phyloP scores from a whole-genome alignment of 2,329 filamentous ascomycete genomes.

The Aureobasidium subglaciale region DNA sequence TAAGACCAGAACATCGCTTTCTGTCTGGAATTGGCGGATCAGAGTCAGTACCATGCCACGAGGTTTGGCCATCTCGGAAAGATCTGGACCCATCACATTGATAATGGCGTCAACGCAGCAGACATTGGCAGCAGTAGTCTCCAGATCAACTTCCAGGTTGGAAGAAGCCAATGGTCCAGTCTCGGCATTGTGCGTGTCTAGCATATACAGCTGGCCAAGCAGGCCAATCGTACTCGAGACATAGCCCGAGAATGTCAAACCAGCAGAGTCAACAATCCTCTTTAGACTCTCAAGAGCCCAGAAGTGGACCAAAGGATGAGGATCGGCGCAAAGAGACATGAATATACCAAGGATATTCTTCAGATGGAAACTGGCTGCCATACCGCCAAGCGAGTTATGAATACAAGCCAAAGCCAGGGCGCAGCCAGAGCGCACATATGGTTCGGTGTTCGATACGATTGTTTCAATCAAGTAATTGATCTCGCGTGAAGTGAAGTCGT shows the following conservation, averaged over 20 bases:
- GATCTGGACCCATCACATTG: constrained; percentile 89
- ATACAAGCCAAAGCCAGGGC: constrained; percentile 90
- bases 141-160: constrained; percentile 80
- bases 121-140: constrained; percentile 74
- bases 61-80: constrained; percentile 89
- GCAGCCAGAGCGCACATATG: constrained; percentile 86
- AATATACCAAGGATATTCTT: constrained; percentile 96
- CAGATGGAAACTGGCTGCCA: constrained; percentile 92
- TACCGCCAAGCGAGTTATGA: constrained; percentile 90
- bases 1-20: constrained; percentile 66
- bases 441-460: constrained; percentile 88
- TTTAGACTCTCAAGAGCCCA: constrained; percentile 89
- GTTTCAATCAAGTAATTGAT: constrained; percentile 90
- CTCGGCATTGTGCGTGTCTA: constrained; percentile 85
- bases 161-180: constrained; percentile 73
- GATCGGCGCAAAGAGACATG: constrained; percentile 95
- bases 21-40: constrained; percentile 66
- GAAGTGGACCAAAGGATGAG: constrained; percentile 90
- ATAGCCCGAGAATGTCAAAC: constrained; percentile 83
- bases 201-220: constrained; percentile 85
- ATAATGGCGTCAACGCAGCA: constrained; percentile 91
- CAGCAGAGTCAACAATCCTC: constrained; percentile 82
- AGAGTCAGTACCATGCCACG: constrained; percentile 84
- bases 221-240: constrained; percentile 88
- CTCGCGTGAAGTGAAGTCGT: constrained; percentile 78